Evolutionary conservation across 2,329 filamentous ascomycete species (phyloP), one percentile per base, ranked within the genome.

Genomic region (Xylariaceae sp.): DNA sequence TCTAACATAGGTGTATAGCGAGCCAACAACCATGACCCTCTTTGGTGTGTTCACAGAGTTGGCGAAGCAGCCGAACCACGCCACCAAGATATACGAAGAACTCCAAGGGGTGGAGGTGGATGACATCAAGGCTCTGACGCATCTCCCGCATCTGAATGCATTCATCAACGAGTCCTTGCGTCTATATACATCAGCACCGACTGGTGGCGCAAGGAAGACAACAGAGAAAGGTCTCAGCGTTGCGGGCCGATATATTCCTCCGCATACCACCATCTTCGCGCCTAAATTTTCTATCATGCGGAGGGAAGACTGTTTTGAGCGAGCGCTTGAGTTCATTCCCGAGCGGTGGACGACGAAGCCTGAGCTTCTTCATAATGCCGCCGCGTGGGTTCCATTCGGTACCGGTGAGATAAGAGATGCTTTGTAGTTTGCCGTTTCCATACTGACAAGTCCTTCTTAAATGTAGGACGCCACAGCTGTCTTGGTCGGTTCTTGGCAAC

Each of bases 141-240:
- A 38, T 22, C 15, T 47, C 34, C 18, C 39, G 15, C 49, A 44
- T 15, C 22, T 51, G 39, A 49, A 47, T 32, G 48, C 39, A 17
- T 43, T 51, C 24, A 47, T 51, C 33, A 41, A 49, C 33, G 48
- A 51, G 39, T 49, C 48, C 9, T n/a, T 51, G 13, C 31, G 48
- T 18, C 43, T 51, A 41, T 37, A 49, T 26, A 44, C 49, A 13
- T 44, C 47, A 4, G 46, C 45, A 24, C 49, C 47, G 4, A 44
- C 44, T 9, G 49, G 49, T 8, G 37, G 47, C 18, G 47, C 42
- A 31, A 41, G 49, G 15, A 26, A 47, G 13, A 49, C 47, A 9
- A 46, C 47, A 13, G 28, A 33, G 0, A 47, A 42, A 13, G 49
- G 49, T 3, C 38, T 44, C 15, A 41, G 43, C 26, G 39, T 51